Evolutionary conservation across 768 basidiomycete genomes (phyloP), one percentile per base, ranked within the genome.

Genomic region (Chlorophyllum brunneum): DNA sequence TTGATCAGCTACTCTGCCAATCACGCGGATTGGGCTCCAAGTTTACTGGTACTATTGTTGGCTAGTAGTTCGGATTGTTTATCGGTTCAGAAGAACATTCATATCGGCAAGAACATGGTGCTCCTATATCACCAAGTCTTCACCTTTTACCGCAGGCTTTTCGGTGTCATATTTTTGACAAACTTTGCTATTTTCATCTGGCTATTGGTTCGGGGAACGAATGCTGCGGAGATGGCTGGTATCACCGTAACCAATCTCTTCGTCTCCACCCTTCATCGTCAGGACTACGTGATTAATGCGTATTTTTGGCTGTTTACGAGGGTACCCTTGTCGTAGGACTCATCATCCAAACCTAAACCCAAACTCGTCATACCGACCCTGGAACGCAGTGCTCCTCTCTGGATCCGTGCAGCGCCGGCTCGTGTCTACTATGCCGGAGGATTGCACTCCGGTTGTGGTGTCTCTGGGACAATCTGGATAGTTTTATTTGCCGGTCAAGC

Each of bases 241-340:
- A 69, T 75, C 37, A 70, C 71, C 9, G 61, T 77, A 23, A 68
- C 72, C 5, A 83, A 82, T 54, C 63, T 77, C 24, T 76, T 75
- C 56, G 67, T 67, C 46, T 69, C 75, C 26, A 71, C 77, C 42
- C 60, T 77, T 10, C 73, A 77, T 70, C 70, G 76, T 26, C 75
- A 78, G 59, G 77, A 82, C 59, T 79, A 82, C 54, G 77, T 83
- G 18, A 72, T 82, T 61, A 81, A 83, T 59, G 66, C 72, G 1
- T 78, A 81, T 59, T 83, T 80, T 68, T 73, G 70, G 36, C 64
- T 79, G 7, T 76, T 75, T 48, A 77, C 75, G 54, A 65, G 75
- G 29, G 76, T 76, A 16, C 80, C 80, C 8, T 45, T 66, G 34
- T 76, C 74, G 78, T 81, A 55, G 58, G 76, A 64, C 4, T 37